Percentiles rank a stretch among this genome's conserved stretches.
These are phyloP conservation scores for Triticum dicoccoides DNA, from an alignment of 176 grass and related monocot species.

Conservation along the genomic window DNA sequence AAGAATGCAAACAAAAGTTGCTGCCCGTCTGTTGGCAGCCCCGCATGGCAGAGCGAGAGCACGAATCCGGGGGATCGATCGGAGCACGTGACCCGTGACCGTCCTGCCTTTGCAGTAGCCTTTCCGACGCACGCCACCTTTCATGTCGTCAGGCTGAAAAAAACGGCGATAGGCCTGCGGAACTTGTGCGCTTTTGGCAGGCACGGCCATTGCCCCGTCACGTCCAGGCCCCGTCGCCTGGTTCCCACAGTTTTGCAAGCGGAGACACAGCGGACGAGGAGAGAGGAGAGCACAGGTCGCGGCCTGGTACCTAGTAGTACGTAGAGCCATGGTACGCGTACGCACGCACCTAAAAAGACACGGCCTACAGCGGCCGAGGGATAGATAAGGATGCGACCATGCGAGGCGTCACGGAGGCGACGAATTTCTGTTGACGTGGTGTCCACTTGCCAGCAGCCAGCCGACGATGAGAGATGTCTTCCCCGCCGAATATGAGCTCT, in stretches of 20 bases:
- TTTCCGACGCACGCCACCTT: constrained; percentile 18
- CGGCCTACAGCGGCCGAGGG: background rate
- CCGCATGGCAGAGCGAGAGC: background rate
- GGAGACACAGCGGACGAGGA: background rate
- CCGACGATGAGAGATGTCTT: background rate
- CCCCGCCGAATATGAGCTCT: background rate
- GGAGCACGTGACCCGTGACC: constrained; percentile 27
- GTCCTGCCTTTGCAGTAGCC: background rate
- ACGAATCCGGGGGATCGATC: background rate
- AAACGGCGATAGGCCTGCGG: background rate
- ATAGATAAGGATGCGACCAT: background rate
- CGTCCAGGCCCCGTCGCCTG: background rate
- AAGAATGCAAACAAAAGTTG: too few relatives aligned
- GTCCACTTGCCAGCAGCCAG: too few relatives aligned
- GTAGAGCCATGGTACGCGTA: background rate
- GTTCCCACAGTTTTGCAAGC: background rate
- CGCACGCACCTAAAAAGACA: background rate
- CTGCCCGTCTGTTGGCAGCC: too few relatives aligned
- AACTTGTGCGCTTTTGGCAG: background rate
- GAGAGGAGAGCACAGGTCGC: background rate
- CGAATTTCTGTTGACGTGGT: background rate
- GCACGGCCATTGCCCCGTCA: background rate
- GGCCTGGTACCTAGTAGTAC: background rate
- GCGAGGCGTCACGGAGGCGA: background rate
- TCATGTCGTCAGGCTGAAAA: background rate